Conservation (phyloP, 2,329 filamentous ascomycete species). For the Trichoderma pleuroti region DNA sequence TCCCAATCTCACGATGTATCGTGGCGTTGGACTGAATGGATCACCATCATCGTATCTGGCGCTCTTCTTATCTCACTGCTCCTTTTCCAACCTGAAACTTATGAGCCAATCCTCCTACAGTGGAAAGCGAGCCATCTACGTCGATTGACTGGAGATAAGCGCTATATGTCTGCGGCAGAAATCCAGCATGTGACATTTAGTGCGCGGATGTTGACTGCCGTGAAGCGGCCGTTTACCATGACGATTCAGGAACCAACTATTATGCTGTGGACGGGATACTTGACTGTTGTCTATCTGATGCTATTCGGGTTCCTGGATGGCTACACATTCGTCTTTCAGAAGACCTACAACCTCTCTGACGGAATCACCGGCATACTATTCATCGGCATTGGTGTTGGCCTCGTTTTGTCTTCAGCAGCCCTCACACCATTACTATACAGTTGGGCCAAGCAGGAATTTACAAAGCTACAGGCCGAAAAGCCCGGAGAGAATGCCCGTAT, state of each 20-base stretch:
- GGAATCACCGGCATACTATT: conserved; percentile 4
- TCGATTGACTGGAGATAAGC: background rate
- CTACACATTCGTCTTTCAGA: conserved; percentile 7
- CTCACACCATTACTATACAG: background rate
- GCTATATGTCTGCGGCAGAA: background rate
- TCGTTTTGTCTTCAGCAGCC: background rate
- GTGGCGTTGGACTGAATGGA: conserved; percentile 11
- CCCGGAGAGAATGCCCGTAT: background rate
- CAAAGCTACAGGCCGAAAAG: background rate
- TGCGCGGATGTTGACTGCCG: background rate
- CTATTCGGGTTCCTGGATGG: conserved; percentile 1
- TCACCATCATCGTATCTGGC: conserved; percentile 7
- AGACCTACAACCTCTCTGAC: background rate
- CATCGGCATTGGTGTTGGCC: background rate
- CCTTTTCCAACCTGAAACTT: conserved; percentile 5
- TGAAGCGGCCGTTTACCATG: conserved; percentile 5
- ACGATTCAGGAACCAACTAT: conserved; percentile 8
- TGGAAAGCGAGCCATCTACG: conserved; percentile 12
- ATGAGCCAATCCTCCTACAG: background rate
- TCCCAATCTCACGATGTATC: background rate
- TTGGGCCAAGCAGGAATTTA: background rate
- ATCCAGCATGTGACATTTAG: background rate
- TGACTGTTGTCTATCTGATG: conserved; percentile 8
- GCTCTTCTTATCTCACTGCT: background rate
- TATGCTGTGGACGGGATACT: conserved; percentile 2